Evolutionary conservation across 2,329 filamentous ascomycete species (phyloP).

Genomic region (Tolypocladium guangdongense): DNA sequence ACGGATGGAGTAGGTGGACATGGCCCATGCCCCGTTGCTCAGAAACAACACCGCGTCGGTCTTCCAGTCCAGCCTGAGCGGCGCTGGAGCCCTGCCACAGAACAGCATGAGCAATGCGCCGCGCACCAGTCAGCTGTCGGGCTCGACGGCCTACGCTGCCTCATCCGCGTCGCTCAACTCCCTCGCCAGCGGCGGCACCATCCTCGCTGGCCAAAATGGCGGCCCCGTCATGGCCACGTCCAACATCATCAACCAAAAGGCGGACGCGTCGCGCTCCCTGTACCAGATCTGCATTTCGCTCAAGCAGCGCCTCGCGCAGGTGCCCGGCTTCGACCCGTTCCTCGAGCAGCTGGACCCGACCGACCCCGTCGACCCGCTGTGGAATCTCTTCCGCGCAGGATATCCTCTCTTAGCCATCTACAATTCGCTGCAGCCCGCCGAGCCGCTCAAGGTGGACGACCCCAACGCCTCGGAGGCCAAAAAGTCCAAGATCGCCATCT

Average conservation of each 20-base stretch:
- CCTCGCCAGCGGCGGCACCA: slow-evolving; percentile 32
- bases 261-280: slow-evolving; percentile 80
- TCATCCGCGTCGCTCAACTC: slow-evolving; percentile 42
- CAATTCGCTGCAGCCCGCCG: slow-evolving; percentile 67
- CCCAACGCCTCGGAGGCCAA: slow-evolving; percentile 54
- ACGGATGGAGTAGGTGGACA: slow-evolving; percentile 36
- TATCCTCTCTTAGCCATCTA: slow-evolving; percentile 80
- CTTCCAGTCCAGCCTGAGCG: slow-evolving; percentile 37
- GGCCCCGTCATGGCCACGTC: slow-evolving; percentile 65
- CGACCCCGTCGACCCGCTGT: slow-evolving; percentile 78
- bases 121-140: slow-evolving; percentile 52
- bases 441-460: slow-evolving; percentile 57
- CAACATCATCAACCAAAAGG: slow-evolving; percentile 96
- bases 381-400: slow-evolving; percentile 76
- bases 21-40: slow-evolving; percentile 49
- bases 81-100: slow-evolving; percentile 31
- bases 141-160: slow-evolving; percentile 44
- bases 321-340: slow-evolving; percentile 71
- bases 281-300: slow-evolving; percentile 91
- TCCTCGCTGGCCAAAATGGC: slow-evolving; percentile 31
- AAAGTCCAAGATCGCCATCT: slow-evolving; percentile 75
- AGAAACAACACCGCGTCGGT: slow-evolving; percentile 48
- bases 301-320: slow-evolving; percentile 68
- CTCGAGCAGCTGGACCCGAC: slow-evolving; percentile 60
- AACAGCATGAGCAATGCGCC: slow-evolving; percentile 41